Percentiles rank a stretch among this genome's conserved stretches.
Evolutionary conservation across 73 alveolate species (phyloP).

Genomic region (Paramecium primaurelia): DNA sequence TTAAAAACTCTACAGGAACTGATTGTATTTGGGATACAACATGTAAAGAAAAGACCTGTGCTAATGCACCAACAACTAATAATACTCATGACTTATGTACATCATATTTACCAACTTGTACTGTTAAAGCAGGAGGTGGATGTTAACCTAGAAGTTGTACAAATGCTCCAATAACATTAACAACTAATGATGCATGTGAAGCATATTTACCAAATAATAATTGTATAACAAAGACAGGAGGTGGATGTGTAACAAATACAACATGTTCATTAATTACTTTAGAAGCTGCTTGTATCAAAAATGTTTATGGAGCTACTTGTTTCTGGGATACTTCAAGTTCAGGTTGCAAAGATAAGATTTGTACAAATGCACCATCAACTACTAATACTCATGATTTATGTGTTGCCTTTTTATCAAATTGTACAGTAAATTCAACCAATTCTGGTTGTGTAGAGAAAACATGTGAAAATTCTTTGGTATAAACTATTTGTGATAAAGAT

Average conservation of each 20-base stretch:
- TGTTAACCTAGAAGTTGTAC: not conserved
- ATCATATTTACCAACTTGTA: not conserved
- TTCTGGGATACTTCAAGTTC: not conserved
- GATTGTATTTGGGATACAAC: constrained; percentile 14
- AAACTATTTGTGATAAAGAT: not conserved
- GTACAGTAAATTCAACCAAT: not conserved
- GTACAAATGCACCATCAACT: not conserved
- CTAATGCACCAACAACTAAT: not conserved
- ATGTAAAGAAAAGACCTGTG: not conserved
- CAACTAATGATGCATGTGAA: not conserved
- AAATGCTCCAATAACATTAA: constrained; percentile 4
- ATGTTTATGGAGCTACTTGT: not conserved
- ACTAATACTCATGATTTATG: not conserved
- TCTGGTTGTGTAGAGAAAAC: constrained; percentile 3
- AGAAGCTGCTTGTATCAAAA: not conserved
- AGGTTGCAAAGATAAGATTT: not conserved
- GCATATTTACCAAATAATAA: not conserved
- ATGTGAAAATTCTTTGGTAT: not conserved
- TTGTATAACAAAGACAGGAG: not conserved
- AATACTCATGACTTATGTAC: not conserved
- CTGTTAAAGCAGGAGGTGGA: not conserved
- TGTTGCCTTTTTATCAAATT: not conserved
- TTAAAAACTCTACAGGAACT: not conserved
- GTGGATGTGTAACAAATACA: not conserved
- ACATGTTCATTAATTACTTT: not conserved